Evolutionary conservation across 495 filamentous ascomycete species (phyloP).

Genomic region (Margaritispora aquatica): DNA sequence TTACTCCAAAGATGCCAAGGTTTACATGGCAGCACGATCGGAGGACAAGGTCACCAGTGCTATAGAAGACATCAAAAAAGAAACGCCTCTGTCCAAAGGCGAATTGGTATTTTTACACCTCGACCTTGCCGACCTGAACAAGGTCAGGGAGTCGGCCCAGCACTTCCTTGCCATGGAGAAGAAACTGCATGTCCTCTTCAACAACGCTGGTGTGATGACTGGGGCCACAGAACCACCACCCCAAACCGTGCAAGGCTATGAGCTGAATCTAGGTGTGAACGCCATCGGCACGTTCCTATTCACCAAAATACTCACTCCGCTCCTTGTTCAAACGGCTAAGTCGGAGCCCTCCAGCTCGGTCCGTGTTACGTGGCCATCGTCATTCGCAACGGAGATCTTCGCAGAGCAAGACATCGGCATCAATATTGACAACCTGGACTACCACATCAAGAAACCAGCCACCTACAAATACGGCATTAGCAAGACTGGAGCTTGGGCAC

Average conservation of each 20-base stretch:
- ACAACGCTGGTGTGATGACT: slow-evolving; percentile 66
- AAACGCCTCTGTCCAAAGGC: slow-evolving; percentile 11
- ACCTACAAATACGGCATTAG: slow-evolving; percentile 26
- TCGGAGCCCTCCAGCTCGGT: slow-evolving; percentile 26
- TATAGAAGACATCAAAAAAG: slow-evolving; percentile 37
- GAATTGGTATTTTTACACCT: slow-evolving; percentile 35
- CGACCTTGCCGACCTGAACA: slow-evolving; percentile 34
- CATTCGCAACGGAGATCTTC: slow-evolving; percentile 27
- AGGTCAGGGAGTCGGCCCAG: slow-evolving; percentile 25
- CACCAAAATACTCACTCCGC: slow-evolving; percentile 35
- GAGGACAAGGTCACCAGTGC: slow-evolving; percentile 42
- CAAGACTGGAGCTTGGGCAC: slow-evolving; percentile 31
- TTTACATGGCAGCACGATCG: slow-evolving; percentile 58
- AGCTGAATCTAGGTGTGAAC: slow-evolving; percentile 37
- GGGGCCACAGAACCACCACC: too few species aligned
- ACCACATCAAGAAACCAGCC: background rate
- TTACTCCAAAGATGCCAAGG: slow-evolving; percentile 48
- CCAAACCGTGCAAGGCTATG: slow-evolving; percentile 25
- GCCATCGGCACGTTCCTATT: slow-evolving; percentile 34
- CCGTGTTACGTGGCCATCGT: slow-evolving; percentile 37
- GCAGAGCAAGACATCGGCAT: background rate
- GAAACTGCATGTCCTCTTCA: slow-evolving; percentile 51
- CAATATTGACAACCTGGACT: background rate
- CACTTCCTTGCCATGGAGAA: slow-evolving; percentile 31
- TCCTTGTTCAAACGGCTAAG: slow-evolving; percentile 30